Evolutionary conservation across 1,139 yeast species (phyloP).

Genomic region (Candida tetrigidarum): DNA sequence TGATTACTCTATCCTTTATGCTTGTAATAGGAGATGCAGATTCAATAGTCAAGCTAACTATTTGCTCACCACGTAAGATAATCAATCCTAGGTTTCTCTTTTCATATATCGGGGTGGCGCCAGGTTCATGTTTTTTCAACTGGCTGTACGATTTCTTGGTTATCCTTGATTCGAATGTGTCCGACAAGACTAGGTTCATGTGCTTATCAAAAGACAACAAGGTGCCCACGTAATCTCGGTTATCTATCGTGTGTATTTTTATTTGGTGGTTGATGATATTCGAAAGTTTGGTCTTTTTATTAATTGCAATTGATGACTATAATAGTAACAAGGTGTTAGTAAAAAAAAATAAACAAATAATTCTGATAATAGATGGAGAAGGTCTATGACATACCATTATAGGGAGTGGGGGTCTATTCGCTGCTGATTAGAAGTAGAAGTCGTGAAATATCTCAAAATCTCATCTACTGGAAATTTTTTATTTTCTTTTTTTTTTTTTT

Average conservation of each 20-base stretch:
- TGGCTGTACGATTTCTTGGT: constrained; percentile 60
- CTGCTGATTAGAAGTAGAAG: too few species aligned
- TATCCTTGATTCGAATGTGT: constrained; percentile 81
- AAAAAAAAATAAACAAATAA: too few species aligned
- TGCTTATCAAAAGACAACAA: constrained; percentile 88
- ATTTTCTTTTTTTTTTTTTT: too few species aligned
- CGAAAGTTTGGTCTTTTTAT: constrained; percentile 59
- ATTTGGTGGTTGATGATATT: constrained; percentile 78
- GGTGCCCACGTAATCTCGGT: constrained; percentile 77
- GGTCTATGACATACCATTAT: too few species aligned
- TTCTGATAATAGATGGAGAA: too few species aligned
- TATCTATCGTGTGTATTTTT: constrained; percentile 73
- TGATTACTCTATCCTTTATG: constrained; percentile 45
- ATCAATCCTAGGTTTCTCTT: constrained; percentile 80
- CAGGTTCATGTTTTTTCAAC: constrained; percentile 29
- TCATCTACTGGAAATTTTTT: too few species aligned
- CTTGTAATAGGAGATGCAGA: constrained; percentile 68
- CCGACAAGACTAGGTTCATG: constrained; percentile 84
- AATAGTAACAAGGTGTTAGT: background rate
- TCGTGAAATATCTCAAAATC: too few species aligned
- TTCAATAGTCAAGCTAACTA: constrained; percentile 83
- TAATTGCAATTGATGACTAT: constrained; percentile 23
- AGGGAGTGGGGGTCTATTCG: too few species aligned
- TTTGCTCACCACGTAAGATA: constrained; percentile 86
- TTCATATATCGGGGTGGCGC: constrained; percentile 44